Base-by-base conservation (phyloP, 345 rosid genomes). In the Tarenaya hassleriana region DNA sequence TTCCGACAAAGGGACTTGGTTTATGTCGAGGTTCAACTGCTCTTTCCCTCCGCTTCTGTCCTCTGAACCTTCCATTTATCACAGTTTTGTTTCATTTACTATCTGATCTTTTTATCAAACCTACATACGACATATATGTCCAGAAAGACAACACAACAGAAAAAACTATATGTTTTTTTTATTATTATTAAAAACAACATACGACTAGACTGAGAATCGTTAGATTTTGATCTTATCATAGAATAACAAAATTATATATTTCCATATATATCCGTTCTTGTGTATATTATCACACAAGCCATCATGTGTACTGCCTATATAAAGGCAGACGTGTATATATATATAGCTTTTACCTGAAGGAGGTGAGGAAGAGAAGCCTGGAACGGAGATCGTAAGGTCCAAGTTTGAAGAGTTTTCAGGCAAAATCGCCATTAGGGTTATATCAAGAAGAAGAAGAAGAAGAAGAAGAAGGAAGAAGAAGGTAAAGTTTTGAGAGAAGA, bases 331-430 rank as follows among this genome's bases (percentile, higher is more conserved):
- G 5, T 5, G 5, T 24, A 24, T 24, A 39, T 39, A 1, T 39
- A 11, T 39, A 39, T 2, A n/a, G n/a, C 11, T 39, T 0, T 60
- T 63, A 81, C 87, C 89, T 12, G 85, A 71, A 63, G 81, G 71
- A 49, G 77, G 76, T 4, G 91, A 72, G 13, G 82, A 66, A 63
- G 83, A 71, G 77, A 86, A 81, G 61, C 95, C 96, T 5, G 84
- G 81, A 50, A 84, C 81, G 16, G 94, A 86, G 40, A 91, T 86
- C 33, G 86, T 75, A 68, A 91, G 77, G 63, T 91, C 96, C 72
- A 91, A 75, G 79, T 78, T 70, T 8, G 95, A 81, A 49, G 80
- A 65, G 58, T 66, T 58, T 32, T 66, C 57, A 27, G 81, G 84
- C 41, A 74, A 73, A 73, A 75, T 63, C 55, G 81, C 83, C 94